These are phyloP conservation scores for Orbilia blumenaviensis DNA, from an alignment of 2,329 filamentous ascomycete genomes.

Conservation along the genomic window DNA sequence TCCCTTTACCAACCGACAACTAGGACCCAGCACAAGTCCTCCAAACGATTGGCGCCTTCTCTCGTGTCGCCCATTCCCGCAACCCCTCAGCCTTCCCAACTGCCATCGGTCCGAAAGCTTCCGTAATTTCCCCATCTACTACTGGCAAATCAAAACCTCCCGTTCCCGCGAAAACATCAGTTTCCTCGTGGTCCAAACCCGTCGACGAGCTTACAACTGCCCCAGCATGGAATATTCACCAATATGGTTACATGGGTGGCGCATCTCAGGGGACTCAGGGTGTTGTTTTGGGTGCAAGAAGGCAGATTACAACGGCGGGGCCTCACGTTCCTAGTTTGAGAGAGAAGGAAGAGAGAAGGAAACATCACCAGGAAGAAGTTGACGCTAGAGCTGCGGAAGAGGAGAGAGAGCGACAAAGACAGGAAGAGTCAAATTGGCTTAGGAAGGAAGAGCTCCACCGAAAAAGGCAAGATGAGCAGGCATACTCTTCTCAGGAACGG, in stretches of 20 bases:
- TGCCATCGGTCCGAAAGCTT: constrained; percentile 72
- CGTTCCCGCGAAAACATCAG: constrained; percentile 61
- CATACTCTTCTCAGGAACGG: constrained; percentile 58
- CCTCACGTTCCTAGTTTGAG: constrained; percentile 81
- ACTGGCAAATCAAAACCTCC: constrained; percentile 42
- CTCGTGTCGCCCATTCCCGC: constrained; percentile 78
- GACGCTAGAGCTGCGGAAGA: constrained; percentile 67
- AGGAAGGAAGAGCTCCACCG: constrained; percentile 61
- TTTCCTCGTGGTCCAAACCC: constrained; percentile 91
- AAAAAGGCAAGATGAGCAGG: constrained; percentile 68
- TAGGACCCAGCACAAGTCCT: constrained; percentile 89
- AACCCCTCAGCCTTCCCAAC: constrained; percentile 78
- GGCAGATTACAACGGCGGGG: constrained; percentile 87
- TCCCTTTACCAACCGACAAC: neutral
- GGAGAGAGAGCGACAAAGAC: constrained; percentile 62
- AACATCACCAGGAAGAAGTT: constrained; percentile 70
- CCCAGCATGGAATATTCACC: constrained; percentile 97
- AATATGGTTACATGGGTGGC: constrained; percentile 98
- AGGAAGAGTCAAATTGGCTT: constrained; percentile 63
- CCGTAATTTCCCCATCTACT: constrained; percentile 58
- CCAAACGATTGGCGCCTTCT: constrained; percentile 91
- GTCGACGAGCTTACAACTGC: constrained; percentile 80
- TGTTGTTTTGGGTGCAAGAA: constrained; percentile 86
- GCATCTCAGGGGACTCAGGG: constrained; percentile 95
- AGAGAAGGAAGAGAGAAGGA: constrained; percentile 79